Percentiles rank a stretch among this genome's conserved stretches.
phyloP scores from a whole-genome alignment of 257 asterid species.

The Solanum microdontum region DNA sequence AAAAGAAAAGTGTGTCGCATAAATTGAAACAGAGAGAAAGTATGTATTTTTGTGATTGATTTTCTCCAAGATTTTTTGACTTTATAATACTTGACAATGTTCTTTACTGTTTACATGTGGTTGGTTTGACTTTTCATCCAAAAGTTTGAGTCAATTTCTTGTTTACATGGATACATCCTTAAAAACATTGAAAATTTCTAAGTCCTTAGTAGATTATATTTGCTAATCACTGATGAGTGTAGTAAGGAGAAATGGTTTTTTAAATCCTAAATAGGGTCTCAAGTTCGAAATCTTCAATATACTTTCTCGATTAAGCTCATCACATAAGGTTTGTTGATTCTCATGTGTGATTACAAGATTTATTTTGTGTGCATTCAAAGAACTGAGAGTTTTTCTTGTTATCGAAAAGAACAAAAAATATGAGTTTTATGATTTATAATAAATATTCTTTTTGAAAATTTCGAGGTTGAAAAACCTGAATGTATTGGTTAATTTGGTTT shows the following conservation, averaged over 20 bases:
- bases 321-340: not conserved
- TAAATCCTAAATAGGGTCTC: not conserved
- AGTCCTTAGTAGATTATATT: not conserved
- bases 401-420: rapidly evolving
- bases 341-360: no score
- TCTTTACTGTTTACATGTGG: not conserved
- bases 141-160: not conserved
- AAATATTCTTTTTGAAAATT: not conserved
- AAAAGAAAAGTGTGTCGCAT: no score
- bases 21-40: not conserved
- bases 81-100: not conserved
- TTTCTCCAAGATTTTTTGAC: not conserved
- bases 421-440: not conserved
- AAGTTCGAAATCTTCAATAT: not conserved
- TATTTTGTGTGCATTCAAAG: no score
- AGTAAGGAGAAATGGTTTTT: no score
- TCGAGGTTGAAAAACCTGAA: no score
- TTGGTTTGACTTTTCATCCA: not conserved
- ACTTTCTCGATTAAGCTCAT: not conserved
- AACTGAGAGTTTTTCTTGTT: not conserved
- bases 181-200: not conserved
- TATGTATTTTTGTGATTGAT: not conserved
- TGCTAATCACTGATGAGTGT: not conserved
- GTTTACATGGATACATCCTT: not conserved
- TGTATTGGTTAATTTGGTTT: no score